Conservation (phyloP, 2,329 filamentous ascomycete species). For the Myriosclerotinia curreyana region DNA sequence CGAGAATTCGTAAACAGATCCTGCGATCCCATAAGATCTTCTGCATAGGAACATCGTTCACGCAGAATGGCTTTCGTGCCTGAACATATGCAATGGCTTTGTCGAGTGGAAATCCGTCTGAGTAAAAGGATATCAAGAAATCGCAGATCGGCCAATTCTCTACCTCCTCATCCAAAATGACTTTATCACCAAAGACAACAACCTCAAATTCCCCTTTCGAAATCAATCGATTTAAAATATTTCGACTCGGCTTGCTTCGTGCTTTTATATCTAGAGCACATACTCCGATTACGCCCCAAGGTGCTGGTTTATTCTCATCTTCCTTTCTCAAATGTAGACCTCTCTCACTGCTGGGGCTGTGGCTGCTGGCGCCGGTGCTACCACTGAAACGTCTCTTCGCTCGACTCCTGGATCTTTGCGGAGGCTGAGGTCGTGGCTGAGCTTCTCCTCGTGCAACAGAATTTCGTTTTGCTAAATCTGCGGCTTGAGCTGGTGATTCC, state of each 20-base stretch:
- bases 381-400: slow-evolving; percentile 74
- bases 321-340: slow-evolving; percentile 50
- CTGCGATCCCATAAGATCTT: slow-evolving; percentile 95
- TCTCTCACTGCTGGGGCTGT: slow-evolving; percentile 73
- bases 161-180: slow-evolving; percentile 93
- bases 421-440: slow-evolving; percentile 42
- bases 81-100: slow-evolving; percentile 96
- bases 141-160: slow-evolving; percentile 93
- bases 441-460: slow-evolving; percentile 36
- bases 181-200: slow-evolving; percentile 97
- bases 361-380: slow-evolving; percentile 77
- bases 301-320: slow-evolving; percentile 60
- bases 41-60: slow-evolving; percentile 97
- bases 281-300: slow-evolving; percentile 75
- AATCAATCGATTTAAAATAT: slow-evolving; percentile 90
- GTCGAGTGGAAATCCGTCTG: slow-evolving; percentile 91
- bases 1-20: slow-evolving; percentile 81
- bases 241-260: slow-evolving; percentile 92
- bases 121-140: slow-evolving; percentile 97
- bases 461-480: slow-evolving; percentile 38
- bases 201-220: slow-evolving; percentile 92
- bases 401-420: slow-evolving; percentile 62
- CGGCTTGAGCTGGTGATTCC: slow-evolving; percentile 35
- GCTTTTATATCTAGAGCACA: slow-evolving; percentile 96
- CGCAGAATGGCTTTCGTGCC: slow-evolving; percentile 90